Percentiles rank a stretch among this genome's conserved stretches.
phyloP scores from a whole-genome alignment of 225 moss, liverwort and hornwort species.

The Thuidium tamariscinum region DNA sequence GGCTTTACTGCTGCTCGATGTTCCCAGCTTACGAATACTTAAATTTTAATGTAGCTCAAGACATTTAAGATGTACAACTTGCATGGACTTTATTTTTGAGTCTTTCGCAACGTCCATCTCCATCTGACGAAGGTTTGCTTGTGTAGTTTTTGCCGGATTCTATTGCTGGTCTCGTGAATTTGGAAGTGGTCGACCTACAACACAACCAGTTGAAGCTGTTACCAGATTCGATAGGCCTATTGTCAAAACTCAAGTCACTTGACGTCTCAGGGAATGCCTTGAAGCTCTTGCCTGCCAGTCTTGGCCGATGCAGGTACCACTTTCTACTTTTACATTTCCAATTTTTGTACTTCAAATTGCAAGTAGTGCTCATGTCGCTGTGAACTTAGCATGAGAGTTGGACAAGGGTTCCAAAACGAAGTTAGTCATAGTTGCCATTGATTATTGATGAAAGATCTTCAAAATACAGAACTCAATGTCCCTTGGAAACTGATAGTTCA shows the following conservation, averaged over 20 bases:
- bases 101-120: background rate
- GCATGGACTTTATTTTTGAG: background rate
- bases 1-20: background rate
- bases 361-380: background rate
- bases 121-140: background rate
- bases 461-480: background rate
- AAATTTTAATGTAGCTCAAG: background rate
- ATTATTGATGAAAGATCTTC: background rate
- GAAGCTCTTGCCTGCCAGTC: constrained; percentile 34
- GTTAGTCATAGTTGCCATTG: background rate
- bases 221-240: constrained; percentile 55
- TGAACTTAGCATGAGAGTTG: background rate
- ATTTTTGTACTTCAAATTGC: background rate
- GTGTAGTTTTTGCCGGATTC: constrained; percentile 43
- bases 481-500: background rate
- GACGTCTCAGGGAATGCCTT: constrained; percentile 45
- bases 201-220: constrained; percentile 50
- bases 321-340: background rate
- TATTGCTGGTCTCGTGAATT: constrained; percentile 36
- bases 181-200: constrained; percentile 34
- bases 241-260: constrained; percentile 43
- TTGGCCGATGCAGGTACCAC: constrained; percentile 49
- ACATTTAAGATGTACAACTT: background rate
- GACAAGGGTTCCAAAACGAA: background rate
- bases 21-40: background rate